Evolutionary conservation across 371 early-diverging fungal genomes (phyloP).

Genomic region (Smittium culicis): DNA sequence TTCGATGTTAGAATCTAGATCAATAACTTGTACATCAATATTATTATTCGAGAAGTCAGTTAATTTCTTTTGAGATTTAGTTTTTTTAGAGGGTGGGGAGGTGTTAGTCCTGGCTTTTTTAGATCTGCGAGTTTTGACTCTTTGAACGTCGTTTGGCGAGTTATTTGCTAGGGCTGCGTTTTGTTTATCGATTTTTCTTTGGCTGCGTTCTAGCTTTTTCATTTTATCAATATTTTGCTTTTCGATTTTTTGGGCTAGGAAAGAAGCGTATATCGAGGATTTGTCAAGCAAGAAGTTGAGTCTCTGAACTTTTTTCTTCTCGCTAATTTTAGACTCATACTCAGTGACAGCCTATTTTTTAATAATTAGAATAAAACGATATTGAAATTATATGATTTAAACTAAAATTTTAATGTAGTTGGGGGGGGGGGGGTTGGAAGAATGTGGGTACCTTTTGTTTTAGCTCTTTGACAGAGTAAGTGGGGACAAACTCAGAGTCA

Average conservation of each 20-base stretch:
- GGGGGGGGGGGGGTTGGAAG: no score
- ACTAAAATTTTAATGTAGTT: no score
- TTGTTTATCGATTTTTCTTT: slow-evolving; percentile 18
- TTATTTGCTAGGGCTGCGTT: no score
- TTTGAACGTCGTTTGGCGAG: background rate
- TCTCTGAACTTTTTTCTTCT: slow-evolving; percentile 56
- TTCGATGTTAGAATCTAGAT: background rate
- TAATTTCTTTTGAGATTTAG: background rate
- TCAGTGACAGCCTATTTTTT: slow-evolving; percentile 31
- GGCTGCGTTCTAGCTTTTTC: slow-evolving; percentile 19
- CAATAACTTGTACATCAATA: background rate
- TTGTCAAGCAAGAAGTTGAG: slow-evolving; percentile 65
- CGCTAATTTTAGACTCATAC: slow-evolving; percentile 30
- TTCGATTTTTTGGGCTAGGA: slow-evolving; percentile 60
- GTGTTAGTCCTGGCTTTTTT: background rate
- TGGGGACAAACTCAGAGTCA: background rate
- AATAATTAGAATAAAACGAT: slow-evolving; percentile 5
- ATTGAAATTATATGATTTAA: background rate
- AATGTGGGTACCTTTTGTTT: no score
- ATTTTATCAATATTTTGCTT: slow-evolving; percentile 45
- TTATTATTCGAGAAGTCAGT: background rate
- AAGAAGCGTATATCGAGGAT: slow-evolving; percentile 67
- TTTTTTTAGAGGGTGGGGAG: background rate
- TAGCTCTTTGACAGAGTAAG: background rate
- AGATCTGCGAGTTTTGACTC: background rate